Evolutionary conservation across 164 flowering plant genomes (phyloP).

Genomic region (Chloranthus sessilifolius): DNA sequence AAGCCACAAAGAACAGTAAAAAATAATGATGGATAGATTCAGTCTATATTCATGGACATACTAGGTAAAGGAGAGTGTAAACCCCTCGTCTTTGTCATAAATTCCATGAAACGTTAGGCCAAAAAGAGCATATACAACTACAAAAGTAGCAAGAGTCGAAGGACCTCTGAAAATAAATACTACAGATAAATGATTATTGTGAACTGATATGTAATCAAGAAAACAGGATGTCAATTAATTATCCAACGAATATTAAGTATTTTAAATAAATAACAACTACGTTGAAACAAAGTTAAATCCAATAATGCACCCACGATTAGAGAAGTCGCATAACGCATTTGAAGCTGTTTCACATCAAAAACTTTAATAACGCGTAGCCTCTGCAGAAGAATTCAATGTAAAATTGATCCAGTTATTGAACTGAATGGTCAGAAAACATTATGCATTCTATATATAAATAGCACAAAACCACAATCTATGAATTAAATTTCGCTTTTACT

Average conservation of each 20-base stretch:
- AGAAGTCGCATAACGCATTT: constrained; percentile 90
- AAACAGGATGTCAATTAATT: constrained; percentile 1
- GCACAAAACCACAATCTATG: no score
- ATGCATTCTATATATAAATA: not conserved
- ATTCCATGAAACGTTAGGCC: constrained; percentile 97
- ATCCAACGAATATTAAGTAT: no score
- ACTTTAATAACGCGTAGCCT: constrained; percentile 90
- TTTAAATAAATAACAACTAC: no score
- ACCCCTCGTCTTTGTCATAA: constrained; percentile 89
- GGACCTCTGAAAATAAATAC: constrained; percentile 61
- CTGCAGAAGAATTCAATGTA: constrained; percentile 31
- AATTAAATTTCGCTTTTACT: no score
- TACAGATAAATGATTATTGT: not conserved
- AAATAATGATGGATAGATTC: no score
- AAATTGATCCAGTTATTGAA: constrained; percentile 5
- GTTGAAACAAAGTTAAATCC: no score
- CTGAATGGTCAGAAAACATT: not conserved
- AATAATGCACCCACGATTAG: constrained; percentile 91
- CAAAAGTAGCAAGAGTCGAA: constrained; percentile 87
- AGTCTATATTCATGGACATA: no score
- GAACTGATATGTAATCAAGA: not conserved
- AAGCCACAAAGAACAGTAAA: no score
- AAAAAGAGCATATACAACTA: constrained; percentile 90
- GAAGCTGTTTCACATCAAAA: constrained; percentile 89
- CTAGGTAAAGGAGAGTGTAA: constrained; percentile 85